Evolutionary conservation across 177 flowering plant species (phyloP).

Genomic region (Tripterygium wilfordii): DNA sequence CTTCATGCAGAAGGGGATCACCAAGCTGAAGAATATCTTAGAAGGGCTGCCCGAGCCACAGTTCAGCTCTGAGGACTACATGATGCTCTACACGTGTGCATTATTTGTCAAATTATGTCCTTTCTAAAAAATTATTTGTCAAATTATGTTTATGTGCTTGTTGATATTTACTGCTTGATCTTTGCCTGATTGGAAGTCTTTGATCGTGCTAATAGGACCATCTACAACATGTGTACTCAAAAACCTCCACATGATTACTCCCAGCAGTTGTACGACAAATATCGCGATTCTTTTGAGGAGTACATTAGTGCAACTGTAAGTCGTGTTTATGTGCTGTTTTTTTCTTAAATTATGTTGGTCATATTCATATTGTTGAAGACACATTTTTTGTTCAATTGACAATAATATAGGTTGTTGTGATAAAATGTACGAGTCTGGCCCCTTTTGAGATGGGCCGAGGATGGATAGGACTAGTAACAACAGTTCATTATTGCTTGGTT

Average conservation of each 20-base stretch:
- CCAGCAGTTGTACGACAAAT: constrained; percentile 81
- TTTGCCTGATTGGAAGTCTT: constrained; percentile 2
- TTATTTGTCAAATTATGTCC: not conserved
- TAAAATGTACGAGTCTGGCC: not conserved
- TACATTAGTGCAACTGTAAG: constrained; percentile 63
- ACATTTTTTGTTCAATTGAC: too few relatives aligned
- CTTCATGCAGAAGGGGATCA: constrained; percentile 5
- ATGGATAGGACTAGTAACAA: too few relatives aligned
- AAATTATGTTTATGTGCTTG: not conserved
- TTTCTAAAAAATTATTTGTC: not conserved
- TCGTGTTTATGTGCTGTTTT: not conserved
- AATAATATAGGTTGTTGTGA: not conserved
- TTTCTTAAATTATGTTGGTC: not conserved
- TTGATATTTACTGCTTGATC: not conserved
- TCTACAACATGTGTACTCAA: constrained; percentile 88
- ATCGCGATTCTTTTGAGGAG: constrained; percentile 69
- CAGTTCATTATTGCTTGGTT: too few relatives aligned
- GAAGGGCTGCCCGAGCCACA: constrained; percentile 61
- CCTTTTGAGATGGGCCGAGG: not conserved
- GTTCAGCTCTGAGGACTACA: constrained; percentile 73
- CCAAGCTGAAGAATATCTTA: constrained; percentile 64
- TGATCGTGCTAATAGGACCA: constrained; percentile 45
- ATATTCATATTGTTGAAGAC: not conserved
- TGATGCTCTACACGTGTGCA: constrained; percentile 74
- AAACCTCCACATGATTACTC: constrained; percentile 94